Percentiles rank a stretch among this genome's conserved stretches.
Evolutionary conservation across 805 yeast species (phyloP).

Genomic region (Metschnikowia koreensis): DNA sequence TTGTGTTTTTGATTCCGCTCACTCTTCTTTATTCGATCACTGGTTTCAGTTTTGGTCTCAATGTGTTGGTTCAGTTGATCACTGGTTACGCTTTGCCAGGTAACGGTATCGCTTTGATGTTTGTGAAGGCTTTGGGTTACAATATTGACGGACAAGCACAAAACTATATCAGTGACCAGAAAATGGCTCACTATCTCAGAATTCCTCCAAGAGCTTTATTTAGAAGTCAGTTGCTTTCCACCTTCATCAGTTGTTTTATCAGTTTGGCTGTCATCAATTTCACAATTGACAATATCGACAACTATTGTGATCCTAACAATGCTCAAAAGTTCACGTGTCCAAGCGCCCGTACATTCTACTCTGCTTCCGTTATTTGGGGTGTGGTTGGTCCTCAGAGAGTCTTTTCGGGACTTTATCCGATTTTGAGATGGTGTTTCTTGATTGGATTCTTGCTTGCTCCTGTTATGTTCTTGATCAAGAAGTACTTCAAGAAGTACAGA

Average conservation of each 20-base stretch:
- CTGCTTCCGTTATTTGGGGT: conserved; percentile 45
- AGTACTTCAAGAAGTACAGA: conserved; percentile 36
- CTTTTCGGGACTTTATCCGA: conserved; percentile 15
- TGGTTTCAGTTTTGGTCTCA: conserved; percentile 39
- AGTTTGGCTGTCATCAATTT: conserved; percentile 42
- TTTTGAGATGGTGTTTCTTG: conserved; percentile 28
- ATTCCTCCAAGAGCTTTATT: conserved; percentile 40
- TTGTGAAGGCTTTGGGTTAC: conserved; percentile 47
- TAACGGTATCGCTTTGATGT: conserved; percentile 48
- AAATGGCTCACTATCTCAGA: conserved; percentile 45
- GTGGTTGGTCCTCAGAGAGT: conserved; percentile 31
- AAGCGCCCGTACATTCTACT: conserved; percentile 39
- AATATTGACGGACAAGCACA: conserved; percentile 49
- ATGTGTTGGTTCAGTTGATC: conserved; percentile 42
- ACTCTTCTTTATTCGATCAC: conserved; percentile 37
- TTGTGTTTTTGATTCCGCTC: conserved; percentile 39
- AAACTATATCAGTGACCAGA: conserved; percentile 46
- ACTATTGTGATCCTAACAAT: conserved; percentile 33
- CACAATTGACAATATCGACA: conserved; percentile 36
- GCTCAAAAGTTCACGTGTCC: conserved; percentile 38
- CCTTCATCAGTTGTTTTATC: conserved; percentile 40
- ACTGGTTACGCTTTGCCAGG: conserved; percentile 47
- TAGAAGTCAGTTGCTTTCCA: conserved; percentile 42
- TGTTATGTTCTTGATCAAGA: conserved; percentile 32
- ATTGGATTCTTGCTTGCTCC: conserved; percentile 40